Percentiles rank a stretch among this genome's conserved stretches.
These are phyloP conservation scores for Trichoderma sp. DNA, from an alignment of 2,329 filamentous ascomycete genomes.

Conservation along the genomic window DNA sequence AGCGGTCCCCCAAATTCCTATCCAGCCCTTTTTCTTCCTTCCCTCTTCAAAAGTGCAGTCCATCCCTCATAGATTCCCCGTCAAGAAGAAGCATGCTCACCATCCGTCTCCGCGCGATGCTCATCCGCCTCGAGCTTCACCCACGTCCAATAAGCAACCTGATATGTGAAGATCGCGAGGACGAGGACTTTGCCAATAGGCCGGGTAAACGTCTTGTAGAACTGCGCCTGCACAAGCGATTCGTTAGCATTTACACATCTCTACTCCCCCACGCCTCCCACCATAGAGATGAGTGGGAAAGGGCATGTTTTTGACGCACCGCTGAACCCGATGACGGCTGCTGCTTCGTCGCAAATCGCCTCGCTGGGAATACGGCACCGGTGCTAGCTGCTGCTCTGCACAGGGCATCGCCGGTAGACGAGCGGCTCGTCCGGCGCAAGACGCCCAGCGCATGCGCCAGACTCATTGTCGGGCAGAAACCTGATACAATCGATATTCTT, in stretches of 20 bases:
- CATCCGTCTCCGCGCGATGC: conserved; percentile 59
- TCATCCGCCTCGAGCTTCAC: conserved; percentile 73
- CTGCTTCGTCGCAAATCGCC: conserved; percentile 36
- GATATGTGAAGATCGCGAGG: conserved; percentile 76
- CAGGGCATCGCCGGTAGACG: background rate
- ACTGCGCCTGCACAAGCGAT: conserved; percentile 54
- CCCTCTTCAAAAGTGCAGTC: no score
- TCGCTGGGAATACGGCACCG: background rate
- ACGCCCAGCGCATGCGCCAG: conserved; percentile 11
- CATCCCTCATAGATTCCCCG: no score
- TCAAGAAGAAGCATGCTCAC: conserved; percentile 43
- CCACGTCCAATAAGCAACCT: conserved; percentile 76
- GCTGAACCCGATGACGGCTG: conserved; percentile 34
- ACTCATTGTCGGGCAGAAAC: conserved; percentile 5
- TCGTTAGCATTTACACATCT: background rate
- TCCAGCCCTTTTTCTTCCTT: no score
- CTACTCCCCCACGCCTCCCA: no score
- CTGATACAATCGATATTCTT: background rate
- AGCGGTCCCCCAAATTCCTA: no score
- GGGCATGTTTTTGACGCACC: conserved; percentile 32
- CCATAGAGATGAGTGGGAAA: background rate
- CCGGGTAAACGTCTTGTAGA: conserved; percentile 74
- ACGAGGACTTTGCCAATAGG: conserved; percentile 75
- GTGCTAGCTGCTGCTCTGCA: background rate
- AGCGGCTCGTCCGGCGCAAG: background rate